Conservation (phyloP, 371 early-diverging fungal species). For the Actinomortierella ambigua region DNA sequence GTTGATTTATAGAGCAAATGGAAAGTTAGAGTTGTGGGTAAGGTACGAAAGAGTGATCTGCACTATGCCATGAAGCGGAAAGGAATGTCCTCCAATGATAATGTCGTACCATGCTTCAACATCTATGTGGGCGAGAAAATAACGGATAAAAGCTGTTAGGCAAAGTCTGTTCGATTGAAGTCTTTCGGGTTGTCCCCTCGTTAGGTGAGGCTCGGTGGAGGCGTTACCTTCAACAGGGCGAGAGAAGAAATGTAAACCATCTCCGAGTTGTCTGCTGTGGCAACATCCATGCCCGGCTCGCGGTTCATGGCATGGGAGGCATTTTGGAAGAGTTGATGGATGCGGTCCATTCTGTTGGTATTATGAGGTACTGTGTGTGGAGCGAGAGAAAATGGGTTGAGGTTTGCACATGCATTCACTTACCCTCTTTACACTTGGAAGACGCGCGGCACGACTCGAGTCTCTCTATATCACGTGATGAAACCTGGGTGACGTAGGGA, state of each 20-base stretch:
- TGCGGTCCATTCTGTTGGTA: constrained; percentile 61
- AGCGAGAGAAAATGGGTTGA: background rate
- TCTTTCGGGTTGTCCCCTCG: too few relatives aligned
- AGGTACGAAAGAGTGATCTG: background rate
- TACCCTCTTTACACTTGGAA: too few relatives aligned
- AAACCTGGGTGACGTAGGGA: too few relatives aligned
- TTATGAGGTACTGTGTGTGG: background rate
- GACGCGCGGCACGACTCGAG: too few relatives aligned
- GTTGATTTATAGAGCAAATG: constrained; percentile 2
- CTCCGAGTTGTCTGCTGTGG: constrained; percentile 97
- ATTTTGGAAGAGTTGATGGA: constrained; percentile 73
- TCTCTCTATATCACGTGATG: too few relatives aligned
- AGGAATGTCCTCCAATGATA: too few relatives aligned
- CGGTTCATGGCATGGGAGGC: constrained; percentile 60
- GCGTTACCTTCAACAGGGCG: constrained; percentile 93
- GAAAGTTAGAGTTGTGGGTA: background rate
- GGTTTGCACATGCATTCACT: too few relatives aligned
- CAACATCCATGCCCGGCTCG: constrained; percentile 86
- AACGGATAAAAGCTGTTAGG: too few relatives aligned
- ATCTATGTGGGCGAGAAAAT: constrained; percentile 58
- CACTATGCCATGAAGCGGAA: background rate
- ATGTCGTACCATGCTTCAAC: constrained; percentile 83
- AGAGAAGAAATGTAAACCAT: constrained; percentile 99
- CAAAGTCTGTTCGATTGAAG: background rate
- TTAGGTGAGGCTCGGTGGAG: too few relatives aligned